Percentiles rank a stretch among this genome's conserved stretches.
Conservation (phyloP, 495 filamentous ascomycete species). For the Lasiosphaeris hirsuta region DNA sequence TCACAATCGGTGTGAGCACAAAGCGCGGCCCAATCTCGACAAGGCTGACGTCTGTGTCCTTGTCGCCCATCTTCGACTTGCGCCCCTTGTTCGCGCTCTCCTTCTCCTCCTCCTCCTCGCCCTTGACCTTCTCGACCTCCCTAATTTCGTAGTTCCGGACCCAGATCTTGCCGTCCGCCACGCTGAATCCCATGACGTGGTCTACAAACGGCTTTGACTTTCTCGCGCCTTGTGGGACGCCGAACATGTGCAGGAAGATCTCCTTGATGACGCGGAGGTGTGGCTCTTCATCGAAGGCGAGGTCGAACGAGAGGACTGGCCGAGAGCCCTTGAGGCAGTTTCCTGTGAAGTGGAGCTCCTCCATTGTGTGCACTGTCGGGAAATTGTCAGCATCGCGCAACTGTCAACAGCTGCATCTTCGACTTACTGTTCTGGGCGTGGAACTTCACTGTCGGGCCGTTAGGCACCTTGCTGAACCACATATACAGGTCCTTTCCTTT, state of each 20-base stretch:
- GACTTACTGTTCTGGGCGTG: constrained; percentile 63
- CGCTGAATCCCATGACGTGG: constrained; percentile 87
- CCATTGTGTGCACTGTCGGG: constrained; percentile 78
- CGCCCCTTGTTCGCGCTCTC: constrained; percentile 23
- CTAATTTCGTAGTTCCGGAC: constrained; percentile 90
- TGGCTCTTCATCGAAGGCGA: constrained; percentile 71
- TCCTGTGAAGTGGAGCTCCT: constrained; percentile 91
- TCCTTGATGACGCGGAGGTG: constrained; percentile 75
- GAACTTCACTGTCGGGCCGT: constrained; percentile 89
- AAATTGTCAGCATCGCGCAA: constrained; percentile 6
- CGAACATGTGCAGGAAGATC: constrained; percentile 86
- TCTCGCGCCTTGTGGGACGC: constrained; percentile 80
- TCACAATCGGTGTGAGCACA: constrained; percentile 92
- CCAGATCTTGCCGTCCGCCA: constrained; percentile 96
- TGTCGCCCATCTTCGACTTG: constrained; percentile 36
- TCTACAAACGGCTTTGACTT: constrained; percentile 96
- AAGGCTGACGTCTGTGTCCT: constrained; percentile 70
- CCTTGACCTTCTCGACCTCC: constrained; percentile 66
- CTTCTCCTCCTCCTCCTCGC: constrained; percentile 33
- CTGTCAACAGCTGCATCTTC: neutral
- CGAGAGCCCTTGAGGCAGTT: constrained; percentile 94
- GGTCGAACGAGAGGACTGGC: constrained; percentile 93
- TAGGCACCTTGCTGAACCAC: constrained; percentile 91
- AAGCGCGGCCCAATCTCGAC: constrained; percentile 95
- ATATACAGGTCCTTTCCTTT: constrained; percentile 94